phyloP scores from a whole-genome alignment of 768 basidiomycete genomes.

The Mycena amicta region DNA sequence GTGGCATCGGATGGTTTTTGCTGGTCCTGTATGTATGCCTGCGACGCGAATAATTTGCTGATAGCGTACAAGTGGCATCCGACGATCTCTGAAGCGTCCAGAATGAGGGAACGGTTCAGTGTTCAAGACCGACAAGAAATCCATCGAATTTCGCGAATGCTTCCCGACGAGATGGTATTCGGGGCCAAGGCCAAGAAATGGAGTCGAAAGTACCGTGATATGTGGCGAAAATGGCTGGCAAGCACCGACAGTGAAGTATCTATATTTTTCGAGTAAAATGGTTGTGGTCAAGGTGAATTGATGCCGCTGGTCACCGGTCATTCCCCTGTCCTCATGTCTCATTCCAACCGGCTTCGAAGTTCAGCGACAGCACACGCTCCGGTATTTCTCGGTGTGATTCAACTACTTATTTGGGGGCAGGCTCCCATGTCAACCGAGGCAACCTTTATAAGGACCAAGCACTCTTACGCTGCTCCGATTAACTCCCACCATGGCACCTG shows the following conservation, averaged over 20 bases:
- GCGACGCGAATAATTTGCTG: background rate
- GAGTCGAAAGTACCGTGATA: conserved; percentile 32
- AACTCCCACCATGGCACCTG: background rate
- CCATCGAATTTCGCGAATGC: conserved; percentile 41
- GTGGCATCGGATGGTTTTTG: conserved; percentile 51
- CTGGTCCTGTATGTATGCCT: conserved; percentile 37
- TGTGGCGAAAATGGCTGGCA: conserved; percentile 44
- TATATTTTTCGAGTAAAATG: conserved; percentile 7
- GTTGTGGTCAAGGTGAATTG: background rate
- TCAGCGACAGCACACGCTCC: too few relatives aligned
- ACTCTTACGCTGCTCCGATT: too few relatives aligned
- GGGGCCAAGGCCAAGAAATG: conserved; percentile 16
- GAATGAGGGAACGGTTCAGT: conserved; percentile 38
- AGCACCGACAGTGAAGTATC: conserved; percentile 25
- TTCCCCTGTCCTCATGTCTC: too few relatives aligned
- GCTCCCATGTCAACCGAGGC: too few relatives aligned
- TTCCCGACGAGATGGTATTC: conserved; percentile 41
- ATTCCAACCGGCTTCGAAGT: too few relatives aligned
- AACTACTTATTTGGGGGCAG: too few relatives aligned
- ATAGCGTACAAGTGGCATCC: conserved; percentile 34
- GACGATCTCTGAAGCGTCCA: conserved; percentile 34
- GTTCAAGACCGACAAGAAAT: conserved; percentile 42
- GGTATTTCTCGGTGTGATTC: too few relatives aligned
- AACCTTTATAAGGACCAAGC: too few relatives aligned
- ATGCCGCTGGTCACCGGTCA: too few relatives aligned